Conservation (phyloP, 805 yeast genomes). For the Yamadazyma laniorum region DNA sequence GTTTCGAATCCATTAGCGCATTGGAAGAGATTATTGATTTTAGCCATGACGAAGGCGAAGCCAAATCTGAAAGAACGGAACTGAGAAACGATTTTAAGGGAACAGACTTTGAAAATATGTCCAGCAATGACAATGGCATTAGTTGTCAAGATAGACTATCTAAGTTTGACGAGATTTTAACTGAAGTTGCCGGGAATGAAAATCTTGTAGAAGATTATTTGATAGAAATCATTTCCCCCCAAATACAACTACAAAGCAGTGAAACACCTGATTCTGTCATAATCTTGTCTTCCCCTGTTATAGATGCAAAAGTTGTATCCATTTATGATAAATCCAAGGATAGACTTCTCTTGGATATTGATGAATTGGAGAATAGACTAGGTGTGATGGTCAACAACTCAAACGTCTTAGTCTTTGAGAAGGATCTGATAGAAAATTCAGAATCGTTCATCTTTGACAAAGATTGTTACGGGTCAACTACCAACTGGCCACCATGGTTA, state of each 20-base stretch:
- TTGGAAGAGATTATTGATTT: slow-evolving; percentile 32
- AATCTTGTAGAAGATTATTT: slow-evolving; percentile 37
- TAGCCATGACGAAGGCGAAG: slow-evolving; percentile 32
- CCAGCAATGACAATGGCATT: neutral
- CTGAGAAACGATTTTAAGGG: slow-evolving; percentile 7
- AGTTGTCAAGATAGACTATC: slow-evolving; percentile 21
- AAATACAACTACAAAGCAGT: slow-evolving; percentile 41
- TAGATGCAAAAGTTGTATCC: slow-evolving; percentile 67
- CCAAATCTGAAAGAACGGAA: slow-evolving; percentile 20
- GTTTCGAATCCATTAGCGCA: slow-evolving; percentile 33
- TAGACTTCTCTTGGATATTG: slow-evolving; percentile 35
- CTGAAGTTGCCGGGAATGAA: slow-evolving; percentile 20
- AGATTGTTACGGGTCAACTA: slow-evolving; percentile 58
- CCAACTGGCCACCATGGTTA: slow-evolving; percentile 88
- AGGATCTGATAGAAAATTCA: slow-evolving; percentile 34
- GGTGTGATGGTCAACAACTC: slow-evolving; percentile 71
- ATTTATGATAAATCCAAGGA: slow-evolving; percentile 46
- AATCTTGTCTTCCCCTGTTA: slow-evolving; percentile 68
- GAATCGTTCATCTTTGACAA: slow-evolving; percentile 24
- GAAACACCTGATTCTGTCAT: slow-evolving; percentile 53
- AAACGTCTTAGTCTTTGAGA: slow-evolving; percentile 64
- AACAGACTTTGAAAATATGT: slow-evolving; percentile 1
- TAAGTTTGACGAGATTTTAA: slow-evolving; percentile 32
- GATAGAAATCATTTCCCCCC: slow-evolving; percentile 42
- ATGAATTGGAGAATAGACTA: slow-evolving; percentile 56